Conservation (phyloP, 345 rosid species). For the Anastatica hierochuntica region DNA sequence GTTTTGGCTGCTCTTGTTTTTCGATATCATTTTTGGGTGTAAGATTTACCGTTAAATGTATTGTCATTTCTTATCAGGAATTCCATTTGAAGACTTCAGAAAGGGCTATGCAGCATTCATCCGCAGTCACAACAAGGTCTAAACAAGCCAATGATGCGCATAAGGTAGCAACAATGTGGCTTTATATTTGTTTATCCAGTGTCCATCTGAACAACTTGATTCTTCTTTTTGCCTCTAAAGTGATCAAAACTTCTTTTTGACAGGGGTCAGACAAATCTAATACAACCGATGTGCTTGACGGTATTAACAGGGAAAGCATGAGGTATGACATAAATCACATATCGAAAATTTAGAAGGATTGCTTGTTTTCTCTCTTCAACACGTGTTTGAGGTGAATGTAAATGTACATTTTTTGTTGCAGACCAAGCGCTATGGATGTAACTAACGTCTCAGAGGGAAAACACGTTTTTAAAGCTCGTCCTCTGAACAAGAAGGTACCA, state of each 20-base stretch:
- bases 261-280: slow-evolving; percentile 40
- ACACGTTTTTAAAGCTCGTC: slow-evolving; percentile 54
- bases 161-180: too few species aligned
- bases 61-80: slow-evolving; percentile 51
- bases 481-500: slow-evolving; percentile 56
- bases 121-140: slow-evolving; percentile 36
- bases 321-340: slow-evolving; percentile 34
- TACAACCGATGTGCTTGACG: slow-evolving; percentile 27
- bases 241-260: slow-evolving; percentile 16
- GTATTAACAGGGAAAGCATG: slow-evolving; percentile 41
- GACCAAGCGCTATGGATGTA: slow-evolving; percentile 35
- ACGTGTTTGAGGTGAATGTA: not conserved
- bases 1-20: too few species aligned
- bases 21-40: too few species aligned
- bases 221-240: too few species aligned
- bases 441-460: slow-evolving; percentile 31
- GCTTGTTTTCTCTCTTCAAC: not conserved
- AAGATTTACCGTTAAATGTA: too few species aligned
- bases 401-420: too few species aligned
- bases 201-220: not conserved
- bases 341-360: not conserved
- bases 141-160: slow-evolving; percentile 26
- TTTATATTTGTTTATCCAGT: too few species aligned
- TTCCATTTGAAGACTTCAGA: slow-evolving; percentile 77
- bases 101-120: slow-evolving; percentile 73